These are phyloP conservation scores for Auriscalpium microsporum DNA, from an alignment of 768 basidiomycete genomes.

Conservation along the genomic window DNA sequence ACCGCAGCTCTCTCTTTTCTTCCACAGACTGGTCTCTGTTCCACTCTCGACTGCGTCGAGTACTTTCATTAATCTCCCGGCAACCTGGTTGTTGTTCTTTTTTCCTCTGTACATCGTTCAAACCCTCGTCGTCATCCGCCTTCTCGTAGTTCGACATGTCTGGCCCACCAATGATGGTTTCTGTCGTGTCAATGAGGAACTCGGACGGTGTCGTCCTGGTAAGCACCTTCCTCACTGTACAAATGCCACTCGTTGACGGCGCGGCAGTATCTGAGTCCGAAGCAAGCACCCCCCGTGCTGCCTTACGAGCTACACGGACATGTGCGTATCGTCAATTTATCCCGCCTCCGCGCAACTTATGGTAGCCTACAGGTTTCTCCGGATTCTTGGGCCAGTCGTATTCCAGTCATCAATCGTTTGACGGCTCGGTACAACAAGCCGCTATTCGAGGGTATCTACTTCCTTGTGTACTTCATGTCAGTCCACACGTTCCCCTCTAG, in stretches of 20 bases:
- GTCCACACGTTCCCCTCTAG: conserved; percentile 7
- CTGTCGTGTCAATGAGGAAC: conserved; percentile 2
- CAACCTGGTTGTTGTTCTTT: conserved; percentile 4
- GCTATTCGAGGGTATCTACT: conserved; percentile 35
- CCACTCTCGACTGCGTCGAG: background rate
- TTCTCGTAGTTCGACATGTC: background rate
- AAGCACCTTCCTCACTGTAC: background rate
- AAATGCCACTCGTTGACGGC: background rate
- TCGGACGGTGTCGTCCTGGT: conserved; percentile 8
- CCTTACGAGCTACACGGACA: conserved; percentile 6
- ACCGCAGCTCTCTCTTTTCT: background rate
- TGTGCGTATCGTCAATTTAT: background rate
- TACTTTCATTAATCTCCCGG: background rate
- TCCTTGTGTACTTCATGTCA: conserved; percentile 32
- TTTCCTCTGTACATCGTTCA: background rate
- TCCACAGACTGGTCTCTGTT: conserved; percentile 12
- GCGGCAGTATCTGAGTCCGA: conserved; percentile 1
- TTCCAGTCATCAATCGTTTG: conserved; percentile 28
- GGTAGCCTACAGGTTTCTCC: conserved; percentile 28
- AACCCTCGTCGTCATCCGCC: background rate
- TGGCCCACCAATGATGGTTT: conserved; percentile 2
- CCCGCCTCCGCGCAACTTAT: background rate
- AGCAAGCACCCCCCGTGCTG: background rate
- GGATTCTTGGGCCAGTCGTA: conserved; percentile 36
- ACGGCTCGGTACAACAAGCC: conserved; percentile 36